phyloP scores from a whole-genome alignment of 1,139 yeast species.

The Lodderomyces parapsilosis region DNA sequence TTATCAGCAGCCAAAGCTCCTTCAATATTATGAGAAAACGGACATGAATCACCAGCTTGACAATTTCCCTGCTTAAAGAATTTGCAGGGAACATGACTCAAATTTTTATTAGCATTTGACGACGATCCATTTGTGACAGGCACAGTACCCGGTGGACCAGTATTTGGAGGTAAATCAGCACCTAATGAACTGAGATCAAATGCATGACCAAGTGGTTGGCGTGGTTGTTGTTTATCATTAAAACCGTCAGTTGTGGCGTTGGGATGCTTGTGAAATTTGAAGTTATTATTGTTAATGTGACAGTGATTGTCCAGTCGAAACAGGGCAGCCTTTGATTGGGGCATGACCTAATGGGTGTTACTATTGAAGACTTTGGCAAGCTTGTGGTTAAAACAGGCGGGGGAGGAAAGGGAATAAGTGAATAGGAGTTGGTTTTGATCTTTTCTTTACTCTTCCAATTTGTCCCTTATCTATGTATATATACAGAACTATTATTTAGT shows the following conservation, averaged over 20 bases:
- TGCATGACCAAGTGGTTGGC: slow-evolving; percentile 1
- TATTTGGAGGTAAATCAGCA: slow-evolving; percentile 36
- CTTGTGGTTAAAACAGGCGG: not conserved
- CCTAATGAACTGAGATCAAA: slow-evolving; percentile 12
- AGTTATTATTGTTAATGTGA: no score
- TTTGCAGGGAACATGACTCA: slow-evolving; percentile 94
- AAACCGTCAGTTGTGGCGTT: not conserved
- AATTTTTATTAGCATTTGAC: slow-evolving; percentile 31
- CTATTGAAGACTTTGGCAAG: not conserved
- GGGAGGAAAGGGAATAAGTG: not conserved
- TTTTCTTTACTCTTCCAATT: no score
- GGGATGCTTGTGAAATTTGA: not conserved
- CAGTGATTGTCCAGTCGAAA: not conserved
- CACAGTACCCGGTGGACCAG: slow-evolving; percentile 41
- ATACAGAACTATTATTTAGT: no score
- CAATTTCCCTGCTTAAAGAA: slow-evolving; percentile 89
- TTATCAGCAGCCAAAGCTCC: slow-evolving; percentile 56
- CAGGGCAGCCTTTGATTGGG: slow-evolving; percentile 1
- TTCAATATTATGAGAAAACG: slow-evolving; percentile 80
- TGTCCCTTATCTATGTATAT: no score
- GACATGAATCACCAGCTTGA: slow-evolving; percentile 91
- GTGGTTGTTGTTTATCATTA: not conserved
- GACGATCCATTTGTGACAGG: slow-evolving; percentile 15
- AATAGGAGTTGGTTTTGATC: not conserved
- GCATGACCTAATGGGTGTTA: not conserved